Conservation (phyloP, 257 asterid genomes). For the Nicotiana noctiflora region DNA sequence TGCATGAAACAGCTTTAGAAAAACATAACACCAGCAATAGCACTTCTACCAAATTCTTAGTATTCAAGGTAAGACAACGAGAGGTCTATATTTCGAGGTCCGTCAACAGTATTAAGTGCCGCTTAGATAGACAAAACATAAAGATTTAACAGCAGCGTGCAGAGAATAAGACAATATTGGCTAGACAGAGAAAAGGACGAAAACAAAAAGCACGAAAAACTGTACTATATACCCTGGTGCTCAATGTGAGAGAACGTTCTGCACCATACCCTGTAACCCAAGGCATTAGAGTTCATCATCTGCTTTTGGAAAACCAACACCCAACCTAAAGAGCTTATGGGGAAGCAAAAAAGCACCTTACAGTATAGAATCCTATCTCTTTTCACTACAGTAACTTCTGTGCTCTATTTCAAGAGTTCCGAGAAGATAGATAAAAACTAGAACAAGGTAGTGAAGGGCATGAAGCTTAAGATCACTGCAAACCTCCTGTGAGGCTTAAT, state of each 20-base stretch:
- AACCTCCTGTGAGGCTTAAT: background rate
- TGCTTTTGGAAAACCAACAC: background rate
- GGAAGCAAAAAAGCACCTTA: slow-evolving; percentile 3
- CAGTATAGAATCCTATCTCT: background rate
- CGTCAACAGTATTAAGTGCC: background rate
- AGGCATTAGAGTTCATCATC: background rate
- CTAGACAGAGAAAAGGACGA: background rate
- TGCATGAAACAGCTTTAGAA: background rate
- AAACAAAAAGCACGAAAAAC: background rate
- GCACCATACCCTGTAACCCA: background rate
- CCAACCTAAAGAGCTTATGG: background rate
- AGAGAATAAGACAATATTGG: background rate
- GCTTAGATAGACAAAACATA: background rate
- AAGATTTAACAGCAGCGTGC: background rate
- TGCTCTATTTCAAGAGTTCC: background rate
- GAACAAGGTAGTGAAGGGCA: background rate
- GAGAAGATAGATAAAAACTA: background rate
- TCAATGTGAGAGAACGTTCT: background rate
- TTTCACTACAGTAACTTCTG: background rate
- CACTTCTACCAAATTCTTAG: background rate
- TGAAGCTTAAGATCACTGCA: background rate
- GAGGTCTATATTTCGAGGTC: background rate
- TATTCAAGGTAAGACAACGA: slow-evolving; percentile 4
- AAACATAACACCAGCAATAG: background rate
- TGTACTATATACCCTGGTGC: background rate